Base-by-base conservation (phyloP, 805 yeast genomes). In the Pichia manshurica region DNA sequence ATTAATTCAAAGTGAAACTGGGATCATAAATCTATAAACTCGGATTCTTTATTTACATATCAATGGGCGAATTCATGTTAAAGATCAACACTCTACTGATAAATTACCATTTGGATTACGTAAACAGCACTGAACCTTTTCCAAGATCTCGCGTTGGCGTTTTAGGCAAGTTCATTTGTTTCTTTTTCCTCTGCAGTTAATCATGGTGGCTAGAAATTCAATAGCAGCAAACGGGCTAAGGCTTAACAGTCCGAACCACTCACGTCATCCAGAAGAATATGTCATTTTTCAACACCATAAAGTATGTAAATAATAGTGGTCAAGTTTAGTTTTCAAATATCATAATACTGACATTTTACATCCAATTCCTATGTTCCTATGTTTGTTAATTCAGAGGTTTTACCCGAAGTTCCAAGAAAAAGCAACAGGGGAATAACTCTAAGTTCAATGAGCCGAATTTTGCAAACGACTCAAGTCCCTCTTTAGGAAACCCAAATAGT, bases 321-420 rank as follows among this genome's bases (percentile, higher is more conserved):
- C 22, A 17, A 7, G 12, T 10, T 15, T 9, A 31, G 10, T 7
- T 23, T 19, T 29, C 36, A 33, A 16, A 7, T 15, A 3, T 5
- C 7, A 17, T 16, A 23, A 20, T 45, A 40, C 45, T 37, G 34
- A 39, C 49, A 29, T 38, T 42, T 50, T 20, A 25, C 13, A 15
- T 3, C 10, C 4, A 19, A 21, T 10, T 22, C 22, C 3, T 29
- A 17, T n/a, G n/a, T 37, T 16, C 6, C 1, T 25, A n/a, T 15
- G 9, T 4, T 10, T 34, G 17, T 32, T 35, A 6, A 4, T 41
- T 15, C 48, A 75, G 80, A 61, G 82, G 84, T 9, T 77, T 81
- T 53, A 82, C 84, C n/a, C 73, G 84, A 58, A 61, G 57, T 36
- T 60, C 64, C 9, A 63, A 62, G 40, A 66, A 66, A 56, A 66